These are phyloP conservation scores for Echinochloa phyllopogon DNA, from an alignment of 176 grass and related monocot genomes.

Conservation along the genomic window DNA sequence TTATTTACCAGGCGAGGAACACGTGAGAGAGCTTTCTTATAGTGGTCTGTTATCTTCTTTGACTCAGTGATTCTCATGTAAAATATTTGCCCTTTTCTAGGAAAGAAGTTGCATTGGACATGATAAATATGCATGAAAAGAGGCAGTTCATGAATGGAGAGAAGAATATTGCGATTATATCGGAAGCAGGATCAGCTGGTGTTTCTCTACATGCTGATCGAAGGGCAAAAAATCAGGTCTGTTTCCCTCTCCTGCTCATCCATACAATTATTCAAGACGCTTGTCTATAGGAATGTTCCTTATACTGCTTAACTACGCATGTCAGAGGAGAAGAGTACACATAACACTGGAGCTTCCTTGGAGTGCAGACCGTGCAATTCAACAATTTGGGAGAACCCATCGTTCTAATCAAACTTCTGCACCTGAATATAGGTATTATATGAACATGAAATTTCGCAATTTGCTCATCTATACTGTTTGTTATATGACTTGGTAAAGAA, in stretches of 20 bases:
- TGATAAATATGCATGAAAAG: conserved; percentile 98
- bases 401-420: conserved; percentile 98
- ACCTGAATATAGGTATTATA: conserved; percentile 87
- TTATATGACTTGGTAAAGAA: conserved; percentile 9
- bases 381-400: conserved; percentile 98
- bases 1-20: conserved; percentile 83
- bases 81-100: conserved; percentile 38
- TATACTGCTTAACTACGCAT: conserved; percentile 22
- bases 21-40: conserved; percentile 60
- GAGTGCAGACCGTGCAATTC: conserved; percentile 99
- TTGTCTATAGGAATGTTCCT: conserved; percentile 22
- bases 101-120: conserved; percentile 92
- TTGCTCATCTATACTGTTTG: conserved; percentile 14
- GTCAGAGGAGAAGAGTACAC: conserved; percentile 92
- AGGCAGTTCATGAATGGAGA: conserved; percentile 88
- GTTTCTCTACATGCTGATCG: conserved; percentile 93
- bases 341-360: conserved; percentile 99
- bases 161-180: conserved; percentile 90
- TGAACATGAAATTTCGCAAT: conserved; percentile 7
- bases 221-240: conserved; percentile 81
- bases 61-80: conserved; percentile 27
- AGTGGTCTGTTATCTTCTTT: conserved; percentile 28
- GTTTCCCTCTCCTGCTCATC: conserved; percentile 15
- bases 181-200: conserved; percentile 93
- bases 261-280: background rate